Evolutionary conservation across 1,284 basidiomycete genomes (phyloP).

Genomic region (Trichosporon sp.): DNA sequence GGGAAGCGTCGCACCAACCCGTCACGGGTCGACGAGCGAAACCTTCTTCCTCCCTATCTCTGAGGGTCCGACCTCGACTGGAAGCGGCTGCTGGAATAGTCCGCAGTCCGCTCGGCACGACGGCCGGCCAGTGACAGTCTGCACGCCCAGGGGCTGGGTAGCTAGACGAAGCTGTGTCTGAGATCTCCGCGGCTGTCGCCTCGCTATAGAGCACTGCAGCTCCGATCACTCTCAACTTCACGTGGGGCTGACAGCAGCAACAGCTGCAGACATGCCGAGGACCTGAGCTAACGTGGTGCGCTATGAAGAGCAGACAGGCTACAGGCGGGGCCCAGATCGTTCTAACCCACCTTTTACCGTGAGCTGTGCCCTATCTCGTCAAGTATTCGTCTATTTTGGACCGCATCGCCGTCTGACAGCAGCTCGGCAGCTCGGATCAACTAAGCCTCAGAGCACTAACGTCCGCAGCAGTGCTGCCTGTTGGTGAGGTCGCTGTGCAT

Average conservation of each 20-base stretch:
- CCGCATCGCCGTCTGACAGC: background rate
- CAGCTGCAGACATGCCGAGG: background rate
- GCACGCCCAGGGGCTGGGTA: background rate
- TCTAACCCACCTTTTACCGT: background rate
- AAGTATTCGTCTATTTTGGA: background rate
- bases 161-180: background rate
- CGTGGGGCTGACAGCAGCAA: background rate
- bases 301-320: background rate
- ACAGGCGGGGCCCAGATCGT: background rate
- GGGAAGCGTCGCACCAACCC: background rate
- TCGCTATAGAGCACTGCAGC: background rate
- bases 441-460: background rate
- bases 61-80: background rate
- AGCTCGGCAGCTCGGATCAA: background rate
- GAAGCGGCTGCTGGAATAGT: no score
- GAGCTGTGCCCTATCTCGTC: no score
- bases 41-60: background rate
- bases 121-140: no score
- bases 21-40: background rate
- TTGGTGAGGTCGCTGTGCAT: background rate
- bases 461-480: background rate
- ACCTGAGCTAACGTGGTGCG: background rate
- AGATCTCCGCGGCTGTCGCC: background rate
- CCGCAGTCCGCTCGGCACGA: no score
- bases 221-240: background rate